These are phyloP conservation scores for Alternaria sp. DNA, from an alignment of 2,329 filamentous ascomycete species.

Conservation along the genomic window DNA sequence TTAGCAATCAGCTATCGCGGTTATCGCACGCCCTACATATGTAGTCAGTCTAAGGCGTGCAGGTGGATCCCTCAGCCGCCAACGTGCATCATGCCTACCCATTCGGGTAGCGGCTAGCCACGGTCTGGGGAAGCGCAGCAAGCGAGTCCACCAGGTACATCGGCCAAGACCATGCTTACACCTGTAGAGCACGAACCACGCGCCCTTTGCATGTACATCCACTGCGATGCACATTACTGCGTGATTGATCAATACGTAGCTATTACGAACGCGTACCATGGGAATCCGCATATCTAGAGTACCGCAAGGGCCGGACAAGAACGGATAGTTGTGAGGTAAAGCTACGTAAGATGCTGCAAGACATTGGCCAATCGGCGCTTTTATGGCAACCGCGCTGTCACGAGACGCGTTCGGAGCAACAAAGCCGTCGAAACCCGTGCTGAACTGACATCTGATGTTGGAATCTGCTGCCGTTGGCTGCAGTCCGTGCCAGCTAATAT, in stretches of 20 bases:
- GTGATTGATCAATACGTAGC: neutral
- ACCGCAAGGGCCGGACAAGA: neutral
- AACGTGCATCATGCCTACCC: slow-evolving; percentile 25
- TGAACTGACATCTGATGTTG: slow-evolving; percentile 11
- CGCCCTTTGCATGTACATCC: slow-evolving; percentile 15
- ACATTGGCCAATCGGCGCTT: slow-evolving; percentile 9
- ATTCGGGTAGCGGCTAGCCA: slow-evolving; percentile 40
- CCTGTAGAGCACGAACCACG: neutral
- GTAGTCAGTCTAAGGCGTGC: slow-evolving; percentile 23
- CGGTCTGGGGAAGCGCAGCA: slow-evolving; percentile 35
- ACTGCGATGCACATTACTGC: neutral
- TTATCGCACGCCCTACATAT: slow-evolving; percentile 31
- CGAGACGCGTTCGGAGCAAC: slow-evolving; percentile 2
- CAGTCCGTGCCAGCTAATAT: neutral
- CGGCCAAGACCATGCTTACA: slow-evolving; percentile 12
- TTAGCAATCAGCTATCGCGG: slow-evolving; percentile 3
- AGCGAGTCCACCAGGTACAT: slow-evolving; percentile 21
- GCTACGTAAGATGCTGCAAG: slow-evolving; percentile 27
- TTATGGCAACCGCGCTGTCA: slow-evolving; percentile 12
- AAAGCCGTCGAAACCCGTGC: slow-evolving; percentile 40
- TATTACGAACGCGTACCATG: neutral
- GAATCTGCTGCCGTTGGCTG: neutral
- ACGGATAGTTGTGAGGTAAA: slow-evolving; percentile 5
- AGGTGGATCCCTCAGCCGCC: slow-evolving; percentile 16
- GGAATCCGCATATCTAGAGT: neutral